Evolutionary conservation across 208 protist species (phyloP).

Genomic region (Trypanosoma brucei): DNA sequence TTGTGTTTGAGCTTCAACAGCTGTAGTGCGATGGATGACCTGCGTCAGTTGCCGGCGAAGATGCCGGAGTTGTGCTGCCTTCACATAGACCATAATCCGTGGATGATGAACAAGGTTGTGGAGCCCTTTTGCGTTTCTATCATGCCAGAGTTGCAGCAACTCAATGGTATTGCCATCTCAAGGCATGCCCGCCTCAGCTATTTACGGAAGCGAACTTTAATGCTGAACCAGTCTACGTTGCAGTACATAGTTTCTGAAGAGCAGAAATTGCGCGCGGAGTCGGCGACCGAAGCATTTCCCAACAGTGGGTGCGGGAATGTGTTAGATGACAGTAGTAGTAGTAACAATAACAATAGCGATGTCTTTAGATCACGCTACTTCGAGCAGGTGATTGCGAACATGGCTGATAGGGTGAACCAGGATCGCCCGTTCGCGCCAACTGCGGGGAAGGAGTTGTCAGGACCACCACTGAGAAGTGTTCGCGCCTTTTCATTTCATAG

Average conservation of each 20-base stretch:
- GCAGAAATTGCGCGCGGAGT: constrained; percentile 6
- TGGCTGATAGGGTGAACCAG: constrained; percentile 6
- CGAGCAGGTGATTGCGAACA: constrained; percentile 15
- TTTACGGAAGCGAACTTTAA: constrained; percentile 17
- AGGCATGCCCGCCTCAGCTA: constrained; percentile 6
- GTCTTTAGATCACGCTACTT: constrained; percentile 7
- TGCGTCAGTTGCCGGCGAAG: constrained; percentile 24
- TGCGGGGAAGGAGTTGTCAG: not conserved
- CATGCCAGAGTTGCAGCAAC: constrained; percentile 13
- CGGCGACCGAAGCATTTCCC: not conserved
- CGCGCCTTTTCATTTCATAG: constrained; percentile 21
- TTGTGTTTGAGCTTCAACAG: constrained; percentile 62
- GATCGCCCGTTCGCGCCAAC: not conserved
- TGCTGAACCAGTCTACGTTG: constrained; percentile 7
- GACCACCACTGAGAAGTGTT: not conserved
- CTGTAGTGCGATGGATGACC: constrained; percentile 33
- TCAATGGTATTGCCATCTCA: constrained; percentile 18
- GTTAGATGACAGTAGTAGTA: constrained; percentile 1
- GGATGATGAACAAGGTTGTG: constrained; percentile 22
- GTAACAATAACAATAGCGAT: constrained; percentile 1
- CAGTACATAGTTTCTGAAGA: constrained; percentile 22
- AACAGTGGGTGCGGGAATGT: not conserved
- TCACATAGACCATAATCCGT: constrained; percentile 63
- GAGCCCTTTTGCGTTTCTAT: constrained; percentile 25
- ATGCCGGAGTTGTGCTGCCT: constrained; percentile 47